Conservation (phyloP, 1,139 yeast species). For the Suhomyces ambrosiae region DNA sequence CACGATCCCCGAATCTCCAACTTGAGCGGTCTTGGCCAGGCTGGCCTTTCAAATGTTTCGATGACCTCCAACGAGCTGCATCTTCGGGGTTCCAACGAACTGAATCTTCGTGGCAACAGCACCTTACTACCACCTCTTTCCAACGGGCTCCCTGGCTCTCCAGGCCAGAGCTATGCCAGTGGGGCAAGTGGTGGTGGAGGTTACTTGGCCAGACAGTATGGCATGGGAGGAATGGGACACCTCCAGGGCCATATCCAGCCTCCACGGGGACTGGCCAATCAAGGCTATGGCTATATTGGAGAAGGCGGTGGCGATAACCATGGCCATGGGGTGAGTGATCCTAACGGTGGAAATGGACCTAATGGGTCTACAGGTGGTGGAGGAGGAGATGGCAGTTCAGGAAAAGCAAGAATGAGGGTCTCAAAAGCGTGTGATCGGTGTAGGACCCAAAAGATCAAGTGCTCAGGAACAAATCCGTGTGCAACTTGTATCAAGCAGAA, state of each 20-base stretch:
- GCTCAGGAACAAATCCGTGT: slow-evolving; percentile 61
- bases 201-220: background rate
- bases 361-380: background rate
- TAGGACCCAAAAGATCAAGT: slow-evolving; percentile 60
- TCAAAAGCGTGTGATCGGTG: slow-evolving; percentile 59
- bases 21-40: background rate
- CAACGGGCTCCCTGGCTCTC: background rate
- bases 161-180: background rate
- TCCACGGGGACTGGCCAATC: background rate
- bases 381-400: background rate
- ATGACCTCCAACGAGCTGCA: slow-evolving; percentile 5
- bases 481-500: slow-evolving; percentile 48
- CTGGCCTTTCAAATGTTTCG: background rate
- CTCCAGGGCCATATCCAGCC: background rate
- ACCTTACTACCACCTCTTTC: slow-evolving; percentile 4
- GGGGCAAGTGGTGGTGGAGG: background rate
- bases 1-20: background rate
- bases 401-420: slow-evolving; percentile 39
- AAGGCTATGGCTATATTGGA: background rate
- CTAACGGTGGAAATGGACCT: background rate
- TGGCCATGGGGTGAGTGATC: background rate
- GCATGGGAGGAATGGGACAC: background rate
- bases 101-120: background rate
- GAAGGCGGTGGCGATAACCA: background rate
- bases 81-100: background rate